A percentile compares a stretch with the other conserved stretches of the same genome.
Evolutionary conservation across 1,284 basidiomycete genomes (phyloP).

Genomic region (Pseudozyma flocculosa): DNA sequence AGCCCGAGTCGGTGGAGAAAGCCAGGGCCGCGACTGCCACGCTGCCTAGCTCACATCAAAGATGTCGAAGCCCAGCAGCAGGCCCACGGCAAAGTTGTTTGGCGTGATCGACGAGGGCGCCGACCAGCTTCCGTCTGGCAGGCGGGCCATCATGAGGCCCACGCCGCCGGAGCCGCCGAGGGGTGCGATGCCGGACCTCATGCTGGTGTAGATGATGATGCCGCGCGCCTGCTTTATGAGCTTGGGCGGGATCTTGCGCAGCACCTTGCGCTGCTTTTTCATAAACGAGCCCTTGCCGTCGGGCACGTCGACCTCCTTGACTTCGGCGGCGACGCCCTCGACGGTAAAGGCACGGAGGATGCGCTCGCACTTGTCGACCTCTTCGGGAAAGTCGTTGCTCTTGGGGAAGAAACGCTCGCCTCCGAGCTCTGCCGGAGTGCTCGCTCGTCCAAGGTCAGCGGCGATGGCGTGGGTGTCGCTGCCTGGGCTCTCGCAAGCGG

Average conservation of each 20-base stretch:
- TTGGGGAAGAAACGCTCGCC: constrained; percentile 64
- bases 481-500: too few species aligned
- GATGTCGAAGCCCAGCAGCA: constrained; percentile 51
- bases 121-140: constrained; percentile 60
- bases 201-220: constrained; percentile 62
- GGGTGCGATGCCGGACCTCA: constrained; percentile 62
- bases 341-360: constrained; percentile 59
- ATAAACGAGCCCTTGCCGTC: constrained; percentile 40
- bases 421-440: constrained; percentile 53
- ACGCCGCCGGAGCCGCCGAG: constrained; percentile 63
- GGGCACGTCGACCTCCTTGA: constrained; percentile 24
- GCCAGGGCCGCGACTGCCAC: too few species aligned
- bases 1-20: too few species aligned
- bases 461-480: too few species aligned
- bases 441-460: neutral
- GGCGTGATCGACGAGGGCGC: constrained; percentile 62
- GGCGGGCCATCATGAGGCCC: constrained; percentile 56
- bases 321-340: constrained; percentile 41
- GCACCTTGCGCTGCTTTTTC: constrained; percentile 59
- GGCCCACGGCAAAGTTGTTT: constrained; percentile 60
- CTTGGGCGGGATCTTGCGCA: constrained; percentile 63
- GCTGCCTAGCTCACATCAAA: constrained; percentile 29
- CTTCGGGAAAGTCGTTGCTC: constrained; percentile 61
- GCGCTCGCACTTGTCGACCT: constrained; percentile 63
- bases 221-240: constrained; percentile 61